These are phyloP conservation scores for Sphagnum fallax DNA, from an alignment of 228 moss, liverwort and hornwort species.

Conservation along the genomic window DNA sequence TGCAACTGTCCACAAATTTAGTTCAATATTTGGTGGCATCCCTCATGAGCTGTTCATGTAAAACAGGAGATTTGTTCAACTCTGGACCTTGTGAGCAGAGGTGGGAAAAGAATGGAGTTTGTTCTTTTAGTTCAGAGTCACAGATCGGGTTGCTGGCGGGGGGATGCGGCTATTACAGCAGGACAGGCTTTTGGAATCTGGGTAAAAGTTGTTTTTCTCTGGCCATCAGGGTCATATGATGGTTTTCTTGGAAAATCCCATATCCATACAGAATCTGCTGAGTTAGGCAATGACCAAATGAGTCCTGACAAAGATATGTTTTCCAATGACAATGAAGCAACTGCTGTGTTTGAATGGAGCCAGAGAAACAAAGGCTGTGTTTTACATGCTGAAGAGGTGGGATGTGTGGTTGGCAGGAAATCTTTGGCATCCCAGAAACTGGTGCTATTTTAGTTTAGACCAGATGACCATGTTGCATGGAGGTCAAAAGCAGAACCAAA, in stretches of 20 bases:
- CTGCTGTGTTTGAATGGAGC: slow-evolving; percentile 24
- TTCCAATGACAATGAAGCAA: slow-evolving; percentile 19
- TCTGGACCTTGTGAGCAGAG: slow-evolving; percentile 45
- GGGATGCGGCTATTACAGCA: slow-evolving; percentile 40
- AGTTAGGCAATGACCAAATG: background rate
- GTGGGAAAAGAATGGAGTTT: slow-evolving; percentile 27
- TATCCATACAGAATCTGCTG: background rate
- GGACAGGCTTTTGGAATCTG: slow-evolving; percentile 15
- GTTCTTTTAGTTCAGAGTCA: slow-evolving; percentile 59
- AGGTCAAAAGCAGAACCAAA: slow-evolving; percentile 30
- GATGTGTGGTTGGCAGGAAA: slow-evolving; percentile 50
- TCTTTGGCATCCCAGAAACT: slow-evolving; percentile 36
- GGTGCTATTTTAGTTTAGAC: slow-evolving; percentile 82
- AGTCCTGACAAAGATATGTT: background rate
- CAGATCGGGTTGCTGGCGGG: slow-evolving; percentile 57
- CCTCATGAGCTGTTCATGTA: background rate
- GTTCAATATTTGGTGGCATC: background rate
- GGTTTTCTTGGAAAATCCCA: background rate
- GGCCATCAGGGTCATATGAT: slow-evolving; percentile 25
- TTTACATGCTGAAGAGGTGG: slow-evolving; percentile 43
- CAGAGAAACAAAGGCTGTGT: slow-evolving; percentile 14
- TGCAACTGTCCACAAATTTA: too few relatives aligned
- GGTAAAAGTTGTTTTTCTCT: slow-evolving; percentile 50
- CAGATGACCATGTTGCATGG: slow-evolving; percentile 90
- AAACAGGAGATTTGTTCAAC: slow-evolving; percentile 52